Evolutionary conservation across 352 stramenopile genomes (phyloP), one percentile per base, ranked within the genome.

Genomic region (Phytophthora tubulina): DNA sequence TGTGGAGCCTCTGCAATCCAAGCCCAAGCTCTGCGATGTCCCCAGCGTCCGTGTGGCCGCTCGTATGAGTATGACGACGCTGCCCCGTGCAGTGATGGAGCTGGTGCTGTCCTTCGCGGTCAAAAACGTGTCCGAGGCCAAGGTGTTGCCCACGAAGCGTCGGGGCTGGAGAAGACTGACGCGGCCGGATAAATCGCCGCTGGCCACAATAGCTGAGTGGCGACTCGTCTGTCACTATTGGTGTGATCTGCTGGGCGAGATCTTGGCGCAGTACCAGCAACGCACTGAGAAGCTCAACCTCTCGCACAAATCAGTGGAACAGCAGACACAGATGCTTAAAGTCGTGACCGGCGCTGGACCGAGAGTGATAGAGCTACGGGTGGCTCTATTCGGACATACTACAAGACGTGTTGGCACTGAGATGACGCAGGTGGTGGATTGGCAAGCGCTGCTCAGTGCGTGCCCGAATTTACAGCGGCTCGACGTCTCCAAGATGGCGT

Each of bases 361-460:
- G 8, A 63, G 61, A 39, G 69, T 89, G 17, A 62, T 78, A 30
- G 81, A 89, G 42, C 50, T 89, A 6, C 72, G 79, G 7, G 50
- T 89, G 11, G 78, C 70, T n/a, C 69, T 89, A 27, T 89, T 88
- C 41, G 79, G 81, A 9, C 81, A 89, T 41, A 74, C 68, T n/a
- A 73, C 74, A n/a, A 30, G 49, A n/a, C 51, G 63, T 36, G 27
- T 74, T 4, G 75, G 67, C 6, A 53, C 80, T 3, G 70, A 82
- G 7, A 68, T 63, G 46, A 78, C 78, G 17, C 59, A 81, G 30
- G 50, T 68, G 10, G 69, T 74, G 62, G 71, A 86, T 27, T 90
- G 82, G 82, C 55, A 69, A 13, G 50, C 64, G 14, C 14, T 90
- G 44, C 65, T 90, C 3, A 50, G 54, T 27, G 50, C 55, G 2